Percentiles rank a stretch among this genome's conserved stretches.
These are phyloP conservation scores for Apium graveolens DNA, from an alignment of 129 eudicot species.

Conservation along the genomic window DNA sequence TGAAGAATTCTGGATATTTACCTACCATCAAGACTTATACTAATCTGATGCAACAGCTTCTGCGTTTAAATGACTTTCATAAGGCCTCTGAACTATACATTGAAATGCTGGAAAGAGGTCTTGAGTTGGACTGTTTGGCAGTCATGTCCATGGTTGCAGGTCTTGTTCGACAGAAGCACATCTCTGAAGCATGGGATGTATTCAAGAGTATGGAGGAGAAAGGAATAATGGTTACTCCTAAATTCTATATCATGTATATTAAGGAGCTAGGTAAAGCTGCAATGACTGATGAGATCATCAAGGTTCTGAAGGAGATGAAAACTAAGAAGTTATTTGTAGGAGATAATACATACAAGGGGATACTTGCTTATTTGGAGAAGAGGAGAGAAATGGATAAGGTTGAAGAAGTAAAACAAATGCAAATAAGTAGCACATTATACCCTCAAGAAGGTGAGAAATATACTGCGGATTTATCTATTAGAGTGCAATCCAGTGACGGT, in stretches of 20 bases:
- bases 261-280: slow-evolving; percentile 68
- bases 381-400: slow-evolving; percentile 33
- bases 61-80: slow-evolving; percentile 41
- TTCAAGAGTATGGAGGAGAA: slow-evolving; percentile 51
- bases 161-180: slow-evolving; percentile 43
- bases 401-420: slow-evolving; percentile 28
- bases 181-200: slow-evolving; percentile 60
- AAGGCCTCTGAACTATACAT: slow-evolving; percentile 51
- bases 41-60: slow-evolving; percentile 59
- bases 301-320: slow-evolving; percentile 50
- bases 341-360: slow-evolving; percentile 28
- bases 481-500: slow-evolving; percentile 11
- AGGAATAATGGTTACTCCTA: slow-evolving; percentile 49
- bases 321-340: slow-evolving; percentile 27
- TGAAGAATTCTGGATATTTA: slow-evolving; percentile 40
- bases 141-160: slow-evolving; percentile 57
- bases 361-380: slow-evolving; percentile 41
- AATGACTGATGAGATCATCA: slow-evolving; percentile 45
- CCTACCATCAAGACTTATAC: slow-evolving; percentile 50
- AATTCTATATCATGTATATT: slow-evolving; percentile 41
- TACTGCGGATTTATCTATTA: not conserved
- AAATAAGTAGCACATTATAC: slow-evolving; percentile 11
- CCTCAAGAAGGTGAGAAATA: slow-evolving; percentile 14
- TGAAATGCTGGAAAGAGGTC: slow-evolving; percentile 48
- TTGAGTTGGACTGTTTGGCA: slow-evolving; percentile 56